Evolutionary conservation across 306 rosid species (phyloP).

Genomic region (Cucumis melo): DNA sequence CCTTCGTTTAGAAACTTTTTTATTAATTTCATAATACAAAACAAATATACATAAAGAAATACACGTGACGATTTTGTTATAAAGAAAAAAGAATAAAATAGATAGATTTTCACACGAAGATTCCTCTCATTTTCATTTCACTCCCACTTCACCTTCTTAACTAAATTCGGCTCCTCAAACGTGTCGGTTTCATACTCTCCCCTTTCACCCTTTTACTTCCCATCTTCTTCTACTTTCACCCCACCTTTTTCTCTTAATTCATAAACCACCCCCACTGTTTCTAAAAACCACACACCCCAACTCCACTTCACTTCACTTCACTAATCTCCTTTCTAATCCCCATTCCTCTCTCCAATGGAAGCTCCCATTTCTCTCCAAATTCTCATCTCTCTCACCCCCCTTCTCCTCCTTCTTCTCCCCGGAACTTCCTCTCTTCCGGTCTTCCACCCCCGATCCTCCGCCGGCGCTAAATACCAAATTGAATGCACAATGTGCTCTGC

Average conservation of each 20-base stretch:
- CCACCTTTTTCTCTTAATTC: not conserved
- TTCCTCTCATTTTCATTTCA: not conserved
- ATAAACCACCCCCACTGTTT: not conserved
- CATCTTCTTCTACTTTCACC: not conserved
- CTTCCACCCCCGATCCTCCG: not conserved
- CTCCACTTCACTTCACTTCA: not conserved
- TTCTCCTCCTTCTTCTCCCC: not conserved
- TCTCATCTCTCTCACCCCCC: not conserved
- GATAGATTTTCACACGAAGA: not conserved
- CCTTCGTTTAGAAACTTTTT: too few relatives aligned
- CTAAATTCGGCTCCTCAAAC: conserved; percentile 16
- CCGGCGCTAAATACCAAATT: conserved; percentile 42
- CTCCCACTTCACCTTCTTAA: not conserved
- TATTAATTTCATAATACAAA: too few relatives aligned
- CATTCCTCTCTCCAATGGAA: conserved; percentile 20
- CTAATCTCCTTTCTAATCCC: too few relatives aligned
- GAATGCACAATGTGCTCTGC: conserved; percentile 86
- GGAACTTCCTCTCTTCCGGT: not conserved
- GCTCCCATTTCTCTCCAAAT: not conserved
- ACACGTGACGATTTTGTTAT: not conserved
- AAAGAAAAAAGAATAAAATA: not conserved
- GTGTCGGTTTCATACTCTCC: conserved; percentile 20
- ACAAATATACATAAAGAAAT: not conserved
- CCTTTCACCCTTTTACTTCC: not conserved
- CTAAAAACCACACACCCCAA: not conserved